Percentiles rank a stretch among this genome's conserved stretches.
These are phyloP conservation scores for Gonapodya sp. DNA, from an alignment of 192 early-diverging fungal species.

Conservation along the genomic window DNA sequence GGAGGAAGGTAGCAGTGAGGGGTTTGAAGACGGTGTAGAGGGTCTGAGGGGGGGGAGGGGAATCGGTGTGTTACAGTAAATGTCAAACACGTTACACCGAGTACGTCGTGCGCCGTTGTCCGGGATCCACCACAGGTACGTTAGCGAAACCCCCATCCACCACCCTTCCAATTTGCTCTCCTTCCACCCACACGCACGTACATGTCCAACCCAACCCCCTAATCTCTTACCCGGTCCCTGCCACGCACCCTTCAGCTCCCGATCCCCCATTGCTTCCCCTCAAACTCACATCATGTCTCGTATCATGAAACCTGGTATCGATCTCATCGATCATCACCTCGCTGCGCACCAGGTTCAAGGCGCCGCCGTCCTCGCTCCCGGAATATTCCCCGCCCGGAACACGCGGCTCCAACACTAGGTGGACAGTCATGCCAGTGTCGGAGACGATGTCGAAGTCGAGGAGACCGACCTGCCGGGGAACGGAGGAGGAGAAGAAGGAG, in stretches of 20 bases:
- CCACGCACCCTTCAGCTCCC: no score
- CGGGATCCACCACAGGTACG: no score
- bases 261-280: not conserved
- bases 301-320: not conserved
- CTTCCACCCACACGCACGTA: no score
- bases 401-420: constrained; percentile 1
- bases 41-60: not conserved
- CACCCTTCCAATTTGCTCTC: no score
- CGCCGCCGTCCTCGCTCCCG: not conserved
- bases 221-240: no score
- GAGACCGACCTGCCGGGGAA: constrained; percentile 8
- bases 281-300: not conserved
- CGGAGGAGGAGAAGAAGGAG: no score
- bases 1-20: not conserved
- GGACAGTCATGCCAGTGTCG: not conserved
- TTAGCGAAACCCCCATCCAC: no score
- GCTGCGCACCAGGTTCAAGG: not conserved
- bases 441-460: not conserved
- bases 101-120: no score
- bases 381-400: not conserved
- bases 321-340: not conserved
- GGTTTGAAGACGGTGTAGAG: not conserved
- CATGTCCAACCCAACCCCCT: no score
- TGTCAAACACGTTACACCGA: no score
- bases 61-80: not conserved